Evolutionary conservation across 73 alveolate species (phyloP).

Genomic region (Paramecium biaurelia): DNA sequence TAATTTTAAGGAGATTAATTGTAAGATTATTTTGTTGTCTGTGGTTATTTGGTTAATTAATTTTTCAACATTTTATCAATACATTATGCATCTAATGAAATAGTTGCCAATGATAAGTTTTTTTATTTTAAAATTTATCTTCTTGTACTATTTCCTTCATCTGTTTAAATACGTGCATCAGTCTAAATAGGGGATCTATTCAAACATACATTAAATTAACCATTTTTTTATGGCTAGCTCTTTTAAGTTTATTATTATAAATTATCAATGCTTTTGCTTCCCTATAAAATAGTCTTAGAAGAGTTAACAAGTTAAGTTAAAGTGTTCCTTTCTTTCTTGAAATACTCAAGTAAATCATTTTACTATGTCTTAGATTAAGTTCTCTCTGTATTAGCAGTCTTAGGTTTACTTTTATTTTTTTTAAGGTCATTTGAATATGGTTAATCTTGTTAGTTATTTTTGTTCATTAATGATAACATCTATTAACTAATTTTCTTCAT

Average conservation of each 20-base stretch:
- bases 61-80: background rate
- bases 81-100: background rate
- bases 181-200: background rate
- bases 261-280: slow-evolving; percentile 25
- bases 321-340: slow-evolving; percentile 29
- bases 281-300: background rate
- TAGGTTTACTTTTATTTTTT: background rate
- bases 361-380: background rate
- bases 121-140: background rate
- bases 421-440: background rate
- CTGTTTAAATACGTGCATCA: background rate
- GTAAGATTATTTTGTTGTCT: background rate
- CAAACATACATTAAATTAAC: background rate
- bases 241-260: background rate
- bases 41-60: background rate
- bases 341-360: slow-evolving; percentile 6
- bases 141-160: slow-evolving; percentile 1
- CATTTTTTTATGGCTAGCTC: background rate
- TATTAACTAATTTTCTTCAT: slow-evolving; percentile 10
- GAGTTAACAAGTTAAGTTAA: background rate
- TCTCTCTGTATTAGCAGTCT: slow-evolving; percentile 23
- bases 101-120: slow-evolving; percentile 25
- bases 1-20: background rate
- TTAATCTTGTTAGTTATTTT: background rate
- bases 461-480: background rate